Base-by-base conservation (phyloP, 1,139 yeast species). In the Geotrichum reessii region DNA sequence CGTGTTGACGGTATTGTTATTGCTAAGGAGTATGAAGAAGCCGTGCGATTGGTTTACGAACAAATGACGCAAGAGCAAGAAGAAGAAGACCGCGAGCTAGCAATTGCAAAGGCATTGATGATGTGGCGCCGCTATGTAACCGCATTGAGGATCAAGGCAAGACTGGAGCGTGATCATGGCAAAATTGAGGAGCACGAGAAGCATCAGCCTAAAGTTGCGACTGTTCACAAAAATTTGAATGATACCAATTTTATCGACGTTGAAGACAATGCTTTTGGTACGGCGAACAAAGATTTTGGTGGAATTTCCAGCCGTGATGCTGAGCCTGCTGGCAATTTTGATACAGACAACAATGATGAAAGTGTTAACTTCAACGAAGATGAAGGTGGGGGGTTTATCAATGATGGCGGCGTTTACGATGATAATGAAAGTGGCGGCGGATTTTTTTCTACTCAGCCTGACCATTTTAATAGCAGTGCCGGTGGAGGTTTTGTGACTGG, bases 1-100 rank as follows among this genome's bases (percentile, higher is more conserved):
- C 76, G 78, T 59, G 81, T 85, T 56, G 84, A 86, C 2, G 99
- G 99, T 1, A 80, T 91, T 28, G 86, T 93, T 1, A 83, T 92
- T 9, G 85, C 87, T 2, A 67, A 68, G 37, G 85, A 85, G 65
- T 82, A 74, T 63, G 76, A 76, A 62, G 95, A 87, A 48, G 96
- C 96, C 0, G 77, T 91, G 44, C 68, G 75, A 28, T 74, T 78
- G 0, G 84, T 86, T 0, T 76, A 85, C 51, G 81, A 81, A 7
- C 81, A 81, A 33, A 68, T 90, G 51, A 67, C 73, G 51, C 85
- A 84, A 57, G 87, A 84, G 58, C 79, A 77, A 51, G 72, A 71
- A 14, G 83, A 82, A 50, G 77, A 76, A 37, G 76, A 75, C 57
- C 74, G 79, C 58, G 73, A 73, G 50, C 76, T 78, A 37, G 73